Conservation (phyloP, 768 basidiomycete species). For the Pleurotus pulmonarius region DNA sequence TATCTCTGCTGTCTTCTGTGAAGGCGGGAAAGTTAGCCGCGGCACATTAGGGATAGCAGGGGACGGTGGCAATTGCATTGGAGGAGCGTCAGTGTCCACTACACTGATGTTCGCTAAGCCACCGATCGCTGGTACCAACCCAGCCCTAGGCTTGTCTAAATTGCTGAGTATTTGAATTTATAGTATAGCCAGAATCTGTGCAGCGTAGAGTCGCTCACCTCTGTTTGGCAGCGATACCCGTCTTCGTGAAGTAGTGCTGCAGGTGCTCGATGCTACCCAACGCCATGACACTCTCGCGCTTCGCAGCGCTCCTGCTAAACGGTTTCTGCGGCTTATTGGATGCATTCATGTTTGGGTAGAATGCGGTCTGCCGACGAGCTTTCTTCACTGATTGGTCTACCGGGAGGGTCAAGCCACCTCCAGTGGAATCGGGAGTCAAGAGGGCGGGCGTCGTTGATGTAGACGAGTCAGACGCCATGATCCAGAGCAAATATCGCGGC, state of each 20-base stretch:
- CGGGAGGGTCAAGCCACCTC: slow-evolving; percentile 15
- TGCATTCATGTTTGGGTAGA: slow-evolving; percentile 73
- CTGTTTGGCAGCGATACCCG: slow-evolving; percentile 69
- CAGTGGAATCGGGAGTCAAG: slow-evolving; percentile 56
- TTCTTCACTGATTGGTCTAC: slow-evolving; percentile 35
- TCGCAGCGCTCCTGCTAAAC: slow-evolving; percentile 87
- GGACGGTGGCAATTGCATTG: slow-evolving; percentile 66
- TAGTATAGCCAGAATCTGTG: too few relatives aligned
- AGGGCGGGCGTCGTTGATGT: slow-evolving; percentile 47
- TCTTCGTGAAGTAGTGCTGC: slow-evolving; percentile 93
- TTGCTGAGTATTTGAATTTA: slow-evolving; percentile 21
- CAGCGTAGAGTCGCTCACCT: slow-evolving; percentile 43
- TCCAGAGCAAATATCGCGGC: neutral
- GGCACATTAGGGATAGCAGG: slow-evolving; percentile 49
- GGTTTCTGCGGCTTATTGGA: slow-evolving; percentile 75
- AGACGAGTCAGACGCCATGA: slow-evolving; percentile 23
- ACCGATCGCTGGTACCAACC: slow-evolving; percentile 76
- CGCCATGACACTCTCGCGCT: slow-evolving; percentile 90
- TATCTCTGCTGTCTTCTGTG: slow-evolving; percentile 63
- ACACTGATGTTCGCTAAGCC: slow-evolving; percentile 44
- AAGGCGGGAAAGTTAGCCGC: slow-evolving; percentile 43
- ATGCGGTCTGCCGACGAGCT: slow-evolving; percentile 65
- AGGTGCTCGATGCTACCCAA: slow-evolving; percentile 95
- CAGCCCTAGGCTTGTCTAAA: slow-evolving; percentile 49
- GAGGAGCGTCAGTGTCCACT: slow-evolving; percentile 32